Evolutionary conservation across 2,329 filamentous ascomycete species (phyloP), one percentile per base, ranked within the genome.

Genomic region (Macrophomina tecta): DNA sequence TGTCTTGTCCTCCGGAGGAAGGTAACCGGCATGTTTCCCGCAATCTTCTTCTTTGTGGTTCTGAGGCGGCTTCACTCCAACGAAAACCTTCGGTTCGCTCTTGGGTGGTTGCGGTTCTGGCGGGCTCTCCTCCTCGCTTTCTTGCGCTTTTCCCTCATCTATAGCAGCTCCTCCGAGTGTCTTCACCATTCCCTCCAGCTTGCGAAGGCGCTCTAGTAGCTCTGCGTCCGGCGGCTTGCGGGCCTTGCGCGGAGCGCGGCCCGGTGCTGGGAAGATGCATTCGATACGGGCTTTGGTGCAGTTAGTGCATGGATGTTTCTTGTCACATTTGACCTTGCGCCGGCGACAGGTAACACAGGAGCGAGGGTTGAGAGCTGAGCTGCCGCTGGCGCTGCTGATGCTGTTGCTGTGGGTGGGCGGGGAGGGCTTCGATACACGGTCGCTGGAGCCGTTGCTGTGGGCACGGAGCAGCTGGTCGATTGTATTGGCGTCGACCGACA

Each of bases 291-390:
- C 89, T 70, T 89, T 87, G 49, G 86, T 86, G 76, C 91, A 93
- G 76, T 93, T 93, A 72, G 87, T 87, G 77, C 91, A 93, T 16
- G 90, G 89, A 82, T 91, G 87, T 72, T 87, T 84, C 81, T 93
- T 93, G 81, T 93, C 90, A 82, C 91, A 93, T 73, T 90, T 90
- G 65, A 93, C 91, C 77, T 91, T 90, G 69, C 89, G 82, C 52
- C 83, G 81, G 11, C 85, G 77, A 72, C 84, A 86, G 34, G 83
- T 86, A 16, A 85, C 81, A 70, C 84, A 86, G 32, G 81, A 82
- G 49, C 79, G 70, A 7, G 77, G 77, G 64, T 79, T 80, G 28
- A 78, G 71, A 45, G 42, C 62, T 6, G 56, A 45, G 49, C 46
- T 55, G 55, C 12, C 38, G 23, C 67, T 66, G 52, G 49, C 49